Conservation (phyloP, 306 rosid genomes). For the Castanospermum australe region DNA sequence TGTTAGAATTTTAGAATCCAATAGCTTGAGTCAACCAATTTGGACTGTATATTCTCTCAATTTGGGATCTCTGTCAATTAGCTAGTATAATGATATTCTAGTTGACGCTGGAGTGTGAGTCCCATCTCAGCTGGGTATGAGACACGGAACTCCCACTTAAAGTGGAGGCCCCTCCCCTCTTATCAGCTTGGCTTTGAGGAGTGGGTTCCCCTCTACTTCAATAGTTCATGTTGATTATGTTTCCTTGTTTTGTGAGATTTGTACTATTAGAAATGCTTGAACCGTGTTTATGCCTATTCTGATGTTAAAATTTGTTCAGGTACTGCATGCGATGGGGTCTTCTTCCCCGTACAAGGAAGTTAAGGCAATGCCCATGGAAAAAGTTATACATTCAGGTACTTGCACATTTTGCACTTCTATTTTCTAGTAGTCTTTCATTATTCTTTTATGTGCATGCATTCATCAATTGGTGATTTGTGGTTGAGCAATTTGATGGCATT, state of each 20-base stretch:
- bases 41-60: background rate
- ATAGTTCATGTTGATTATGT: conserved; percentile 3
- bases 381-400: conserved; percentile 73
- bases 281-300: conserved; percentile 15
- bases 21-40: background rate
- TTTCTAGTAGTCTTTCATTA: background rate
- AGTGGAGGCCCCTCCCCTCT: conserved; percentile 23
- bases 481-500: background rate
- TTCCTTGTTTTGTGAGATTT: conserved; percentile 9
- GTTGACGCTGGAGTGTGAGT: conserved; percentile 10
- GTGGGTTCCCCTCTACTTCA: conserved; percentile 37
- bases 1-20: background rate
- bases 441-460: background rate
- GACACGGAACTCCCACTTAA: conserved; percentile 15
- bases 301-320: conserved; percentile 41
- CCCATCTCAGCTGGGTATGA: conserved; percentile 13
- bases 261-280: background rate
- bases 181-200: conserved; percentile 37
- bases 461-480: background rate
- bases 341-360: conserved; percentile 60
- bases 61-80: conserved; percentile 13
- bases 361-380: conserved; percentile 88
- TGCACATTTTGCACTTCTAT: background rate
- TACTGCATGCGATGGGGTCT: conserved; percentile 94
- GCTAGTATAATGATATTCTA: conserved; percentile 16